phyloP scores from a whole-genome alignment of 2,329 filamentous ascomycete species.

The Zymoseptoria brevis region DNA sequence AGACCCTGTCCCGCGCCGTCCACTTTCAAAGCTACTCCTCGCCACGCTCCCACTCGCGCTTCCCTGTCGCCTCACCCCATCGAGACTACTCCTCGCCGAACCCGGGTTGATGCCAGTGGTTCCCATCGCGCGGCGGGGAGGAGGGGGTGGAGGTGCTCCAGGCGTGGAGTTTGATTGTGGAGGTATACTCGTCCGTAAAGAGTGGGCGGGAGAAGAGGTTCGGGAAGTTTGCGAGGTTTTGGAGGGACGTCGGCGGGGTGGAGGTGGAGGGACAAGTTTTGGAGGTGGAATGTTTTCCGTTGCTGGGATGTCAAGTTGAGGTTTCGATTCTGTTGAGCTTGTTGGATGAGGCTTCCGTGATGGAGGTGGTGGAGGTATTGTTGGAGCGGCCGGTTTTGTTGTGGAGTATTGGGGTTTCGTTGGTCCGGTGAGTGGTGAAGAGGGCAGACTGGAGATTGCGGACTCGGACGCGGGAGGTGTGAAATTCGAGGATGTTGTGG shows the following conservation, averaged over 20 bases:
- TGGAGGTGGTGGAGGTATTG: slow-evolving; percentile 24
- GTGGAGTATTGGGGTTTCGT: slow-evolving; percentile 3
- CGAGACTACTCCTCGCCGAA: slow-evolving; percentile 19
- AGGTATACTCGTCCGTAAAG: slow-evolving; percentile 12
- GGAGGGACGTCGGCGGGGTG: slow-evolving; percentile 21
- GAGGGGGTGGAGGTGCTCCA: slow-evolving; percentile 23
- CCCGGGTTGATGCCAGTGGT: background rate
- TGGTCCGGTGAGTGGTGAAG: slow-evolving; percentile 3
- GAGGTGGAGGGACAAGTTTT: slow-evolving; percentile 20
- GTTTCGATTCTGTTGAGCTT: background rate
- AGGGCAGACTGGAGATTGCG: background rate
- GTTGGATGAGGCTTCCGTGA: slow-evolving; percentile 18
- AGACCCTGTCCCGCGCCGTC: background rate
- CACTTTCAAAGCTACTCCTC: slow-evolving; percentile 19
- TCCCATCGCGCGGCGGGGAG: slow-evolving; percentile 20
- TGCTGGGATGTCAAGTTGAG: slow-evolving; percentile 1
- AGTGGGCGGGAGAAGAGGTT: slow-evolving; percentile 14
- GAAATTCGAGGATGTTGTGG: slow-evolving; percentile 2
- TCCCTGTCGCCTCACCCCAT: slow-evolving; percentile 4
- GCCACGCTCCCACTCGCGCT: background rate
- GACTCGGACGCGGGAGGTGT: background rate
- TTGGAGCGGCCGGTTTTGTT: slow-evolving; percentile 10
- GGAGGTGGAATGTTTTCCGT: slow-evolving; percentile 8
- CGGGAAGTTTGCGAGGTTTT: slow-evolving; percentile 11
- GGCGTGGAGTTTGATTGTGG: slow-evolving; percentile 2